Evolutionary conservation across 306 rosid species (phyloP).

Genomic region (Geum urbanum): DNA sequence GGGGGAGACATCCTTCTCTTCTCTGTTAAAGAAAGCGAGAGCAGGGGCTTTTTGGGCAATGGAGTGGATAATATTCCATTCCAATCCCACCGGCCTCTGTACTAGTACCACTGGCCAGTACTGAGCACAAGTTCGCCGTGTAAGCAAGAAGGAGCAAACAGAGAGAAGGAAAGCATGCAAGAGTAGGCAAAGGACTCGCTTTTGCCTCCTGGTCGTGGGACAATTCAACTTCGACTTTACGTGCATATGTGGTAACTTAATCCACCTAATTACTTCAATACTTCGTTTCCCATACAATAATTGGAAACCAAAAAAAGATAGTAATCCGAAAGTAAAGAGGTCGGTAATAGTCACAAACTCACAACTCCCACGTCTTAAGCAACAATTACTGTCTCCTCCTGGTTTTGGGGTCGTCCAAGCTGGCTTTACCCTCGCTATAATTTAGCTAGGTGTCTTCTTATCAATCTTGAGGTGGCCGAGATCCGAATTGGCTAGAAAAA

Average conservation of each 20-base stretch:
- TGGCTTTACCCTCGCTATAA: not conserved
- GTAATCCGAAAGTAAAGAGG: not conserved
- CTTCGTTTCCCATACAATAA: constrained; percentile 12
- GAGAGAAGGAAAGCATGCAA: not conserved
- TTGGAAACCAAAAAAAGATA: not conserved
- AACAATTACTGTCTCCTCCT: constrained; percentile 4
- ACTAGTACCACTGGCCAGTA: not conserved
- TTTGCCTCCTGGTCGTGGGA: constrained; percentile 50
- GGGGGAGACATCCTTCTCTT: constrained; percentile 34
- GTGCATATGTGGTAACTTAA: constrained; percentile 76
- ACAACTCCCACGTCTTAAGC: constrained; percentile 31
- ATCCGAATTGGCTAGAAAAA: not conserved
- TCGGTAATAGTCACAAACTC: constrained; percentile 31
- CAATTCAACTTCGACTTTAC: constrained; percentile 61
- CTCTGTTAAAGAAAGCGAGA: not conserved
- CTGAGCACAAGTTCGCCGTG: constrained; percentile 49
- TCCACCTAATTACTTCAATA: constrained; percentile 19
- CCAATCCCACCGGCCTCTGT: not conserved
- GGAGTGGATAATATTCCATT: not conserved
- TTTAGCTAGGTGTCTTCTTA: not conserved
- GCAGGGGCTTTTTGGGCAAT: constrained; percentile 24
- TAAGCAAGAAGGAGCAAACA: constrained; percentile 49
- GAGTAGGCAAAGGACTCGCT: no score
- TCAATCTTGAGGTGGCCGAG: not conserved
- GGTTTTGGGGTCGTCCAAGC: constrained; percentile 6